These are phyloP conservation scores for Talaromyces ruber DNA, from an alignment of 495 filamentous ascomycete genomes.

Conservation along the genomic window DNA sequence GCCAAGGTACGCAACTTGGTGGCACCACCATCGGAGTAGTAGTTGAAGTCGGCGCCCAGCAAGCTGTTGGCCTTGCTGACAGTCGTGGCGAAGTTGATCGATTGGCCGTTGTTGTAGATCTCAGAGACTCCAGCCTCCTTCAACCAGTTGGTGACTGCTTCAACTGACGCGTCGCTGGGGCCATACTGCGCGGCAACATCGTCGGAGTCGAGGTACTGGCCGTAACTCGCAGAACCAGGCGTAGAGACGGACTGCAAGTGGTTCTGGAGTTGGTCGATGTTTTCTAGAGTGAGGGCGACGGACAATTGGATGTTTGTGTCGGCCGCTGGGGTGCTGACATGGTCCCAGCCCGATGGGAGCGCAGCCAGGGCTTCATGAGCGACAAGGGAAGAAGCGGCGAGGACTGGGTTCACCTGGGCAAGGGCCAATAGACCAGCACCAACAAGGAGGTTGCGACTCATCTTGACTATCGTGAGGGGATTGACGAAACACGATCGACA, in stretches of 20 bases:
- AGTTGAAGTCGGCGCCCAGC: conserved; percentile 37
- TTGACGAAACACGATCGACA: background rate
- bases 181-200: conserved; percentile 45
- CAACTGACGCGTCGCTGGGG: conserved; percentile 23
- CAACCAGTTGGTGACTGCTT: conserved; percentile 42
- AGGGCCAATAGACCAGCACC: conserved; percentile 5
- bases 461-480: background rate
- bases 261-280: conserved; percentile 44
- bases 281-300: conserved; percentile 37
- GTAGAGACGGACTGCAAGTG: conserved; percentile 47
- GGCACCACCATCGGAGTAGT: conserved; percentile 24
- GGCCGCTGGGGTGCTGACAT: conserved; percentile 17
- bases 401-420: conserved; percentile 22
- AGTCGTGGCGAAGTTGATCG: conserved; percentile 39
- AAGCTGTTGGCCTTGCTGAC: conserved; percentile 41
- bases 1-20: conserved; percentile 45
- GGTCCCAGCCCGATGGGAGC: conserved; percentile 38
- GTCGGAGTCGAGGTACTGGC: conserved; percentile 44
- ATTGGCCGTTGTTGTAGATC: conserved; percentile 29
- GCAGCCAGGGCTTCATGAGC: conserved; percentile 31
- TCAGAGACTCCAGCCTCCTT: conserved; percentile 37
- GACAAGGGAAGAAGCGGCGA: conserved; percentile 27
- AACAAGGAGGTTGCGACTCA: conserved; percentile 3
- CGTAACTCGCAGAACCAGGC: conserved; percentile 44
- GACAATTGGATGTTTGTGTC: conserved; percentile 24